Percentiles rank a stretch among this genome's conserved stretches.
Evolutionary conservation across 345 rosid genomes (phyloP).

Genomic region (Eucalyptus pauciflora): DNA sequence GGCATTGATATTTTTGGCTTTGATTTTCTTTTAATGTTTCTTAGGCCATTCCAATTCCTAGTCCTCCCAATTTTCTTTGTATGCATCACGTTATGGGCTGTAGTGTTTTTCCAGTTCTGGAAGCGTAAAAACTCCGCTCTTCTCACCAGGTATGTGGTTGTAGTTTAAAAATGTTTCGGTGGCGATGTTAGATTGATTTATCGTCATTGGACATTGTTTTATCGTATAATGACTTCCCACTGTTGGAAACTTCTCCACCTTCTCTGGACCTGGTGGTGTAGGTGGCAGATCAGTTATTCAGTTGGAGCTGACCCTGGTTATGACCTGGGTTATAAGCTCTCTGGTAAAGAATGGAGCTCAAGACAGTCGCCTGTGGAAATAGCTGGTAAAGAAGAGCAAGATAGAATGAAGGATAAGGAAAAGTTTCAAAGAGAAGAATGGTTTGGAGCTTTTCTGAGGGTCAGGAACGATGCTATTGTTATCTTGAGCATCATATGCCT

Average conservation of each 20-base stretch:
- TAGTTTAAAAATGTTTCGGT: neutral
- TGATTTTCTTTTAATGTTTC: neutral
- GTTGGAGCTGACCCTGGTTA: slow-evolving; percentile 48
- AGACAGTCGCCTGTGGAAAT: slow-evolving; percentile 38
- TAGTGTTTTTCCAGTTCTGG: slow-evolving; percentile 93
- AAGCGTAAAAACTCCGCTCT: slow-evolving; percentile 83
- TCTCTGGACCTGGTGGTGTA: slow-evolving; percentile 2
- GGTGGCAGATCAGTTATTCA: slow-evolving; percentile 79
- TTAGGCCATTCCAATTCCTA: slow-evolving; percentile 65
- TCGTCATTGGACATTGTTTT: neutral
- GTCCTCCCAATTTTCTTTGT: slow-evolving; percentile 70
- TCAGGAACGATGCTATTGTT: slow-evolving; percentile 63
- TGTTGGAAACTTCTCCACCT: neutral
- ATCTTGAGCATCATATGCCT: slow-evolving; percentile 78
- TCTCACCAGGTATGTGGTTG: slow-evolving; percentile 42
- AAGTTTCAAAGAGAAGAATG: slow-evolving; percentile 83
- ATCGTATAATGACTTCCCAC: neutral
- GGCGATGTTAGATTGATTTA: neutral
- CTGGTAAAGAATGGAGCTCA: slow-evolving; percentile 51
- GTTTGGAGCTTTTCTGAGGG: slow-evolving; percentile 62
- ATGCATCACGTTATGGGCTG: slow-evolving; percentile 67
- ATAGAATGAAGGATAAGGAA: slow-evolving; percentile 50
- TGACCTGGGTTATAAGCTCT: slow-evolving; percentile 12
- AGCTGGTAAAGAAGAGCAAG: slow-evolving; percentile 23
- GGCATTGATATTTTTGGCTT: neutral